Evolutionary conservation across 2,329 filamentous ascomycete genomes (phyloP).

Genomic region (Emydomyces testavorans): DNA sequence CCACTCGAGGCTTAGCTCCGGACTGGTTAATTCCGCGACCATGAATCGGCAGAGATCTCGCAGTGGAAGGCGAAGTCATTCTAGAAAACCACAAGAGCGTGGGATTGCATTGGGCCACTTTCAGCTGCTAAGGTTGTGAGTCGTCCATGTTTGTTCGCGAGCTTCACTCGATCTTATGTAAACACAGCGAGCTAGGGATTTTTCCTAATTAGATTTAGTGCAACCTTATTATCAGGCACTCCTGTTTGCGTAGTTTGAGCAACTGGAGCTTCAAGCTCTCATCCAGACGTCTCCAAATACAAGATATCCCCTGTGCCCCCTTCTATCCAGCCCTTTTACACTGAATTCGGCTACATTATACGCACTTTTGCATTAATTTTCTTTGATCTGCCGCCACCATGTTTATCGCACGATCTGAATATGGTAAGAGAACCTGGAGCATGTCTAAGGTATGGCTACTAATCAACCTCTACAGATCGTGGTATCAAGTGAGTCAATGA

Average conservation of each 20-base stretch:
- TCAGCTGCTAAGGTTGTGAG: no score
- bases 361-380: neutral
- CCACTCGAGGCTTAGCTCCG: slow-evolving; percentile 31
- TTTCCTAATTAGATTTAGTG: slow-evolving; percentile 20
- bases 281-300: neutral
- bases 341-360: neutral
- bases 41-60: slow-evolving; percentile 31
- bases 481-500: slow-evolving; percentile 72
- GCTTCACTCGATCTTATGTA: no score
- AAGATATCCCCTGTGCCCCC: neutral
- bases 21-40: slow-evolving; percentile 31
- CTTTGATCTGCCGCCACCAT: slow-evolving; percentile 50
- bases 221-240: slow-evolving; percentile 16
- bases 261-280: slow-evolving; percentile 11
- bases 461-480: slow-evolving; percentile 53
- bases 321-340: neutral
- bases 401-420: slow-evolving; percentile 99
- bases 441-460: slow-evolving; percentile 9
- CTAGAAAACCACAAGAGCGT: slow-evolving; percentile 20
- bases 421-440: slow-evolving; percentile 54
- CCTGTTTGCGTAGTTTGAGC: slow-evolving; percentile 16
- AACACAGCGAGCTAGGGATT: no score
- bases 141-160: no score
- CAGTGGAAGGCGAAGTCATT: slow-evolving; percentile 18
- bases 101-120: no score